A percentile compares a stretch with the other conserved stretches of the same genome.
Evolutionary conservation across 345 rosid genomes (phyloP).

Genomic region (Citrus mangshanensis): DNA sequence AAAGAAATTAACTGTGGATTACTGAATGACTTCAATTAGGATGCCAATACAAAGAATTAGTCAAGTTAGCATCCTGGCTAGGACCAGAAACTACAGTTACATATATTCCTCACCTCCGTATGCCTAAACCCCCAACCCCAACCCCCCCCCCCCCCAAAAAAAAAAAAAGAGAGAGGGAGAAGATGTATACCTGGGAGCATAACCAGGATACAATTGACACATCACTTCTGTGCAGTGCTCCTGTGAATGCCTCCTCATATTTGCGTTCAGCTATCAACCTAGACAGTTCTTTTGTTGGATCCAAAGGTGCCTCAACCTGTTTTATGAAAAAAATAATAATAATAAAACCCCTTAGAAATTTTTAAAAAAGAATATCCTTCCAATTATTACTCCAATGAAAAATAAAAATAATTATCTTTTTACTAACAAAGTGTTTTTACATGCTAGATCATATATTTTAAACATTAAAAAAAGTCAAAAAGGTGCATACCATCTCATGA

Average conservation of each 20-base stretch:
- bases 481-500: slow-evolving; percentile 46
- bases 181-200: slow-evolving; percentile 51
- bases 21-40: not conserved
- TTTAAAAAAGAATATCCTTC: not conserved
- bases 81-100: not conserved
- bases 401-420: not conserved
- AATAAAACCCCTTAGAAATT: not conserved
- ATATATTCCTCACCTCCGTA: not conserved
- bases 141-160: not conserved
- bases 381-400: not conserved
- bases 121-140: not conserved
- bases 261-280: slow-evolving; percentile 53
- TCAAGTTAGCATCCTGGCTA: not conserved
- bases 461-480: not conserved
- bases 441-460: not conserved
- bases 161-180: not conserved
- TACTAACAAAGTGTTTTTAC: not conserved
- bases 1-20: not conserved
- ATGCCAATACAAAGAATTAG: not conserved
- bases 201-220: slow-evolving; percentile 73
- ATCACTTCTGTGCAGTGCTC: slow-evolving; percentile 65
- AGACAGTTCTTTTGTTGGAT: slow-evolving; percentile 63
- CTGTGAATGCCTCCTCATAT: slow-evolving; percentile 62
- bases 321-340: not conserved
- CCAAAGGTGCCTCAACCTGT: slow-evolving; percentile 52